Base-by-base conservation (phyloP, 257 asterid species). In the Gentiana straminea region DNA sequence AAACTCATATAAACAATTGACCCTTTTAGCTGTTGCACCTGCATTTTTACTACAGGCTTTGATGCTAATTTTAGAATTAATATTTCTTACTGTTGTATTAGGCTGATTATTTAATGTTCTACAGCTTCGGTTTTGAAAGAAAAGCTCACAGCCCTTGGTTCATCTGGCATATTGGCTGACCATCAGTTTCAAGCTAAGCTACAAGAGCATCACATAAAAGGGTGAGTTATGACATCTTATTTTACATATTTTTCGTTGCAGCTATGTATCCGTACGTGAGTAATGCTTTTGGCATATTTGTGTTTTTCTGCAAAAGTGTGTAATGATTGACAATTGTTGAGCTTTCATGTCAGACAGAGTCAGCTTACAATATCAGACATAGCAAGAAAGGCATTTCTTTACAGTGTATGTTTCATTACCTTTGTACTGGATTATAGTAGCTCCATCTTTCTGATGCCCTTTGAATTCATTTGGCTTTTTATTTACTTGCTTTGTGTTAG, bases 121-220 rank as follows among this genome's bases (percentile, higher is more conserved):
- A 55, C 95, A 92, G 99, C 94, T 9, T 85, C 99, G 59, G 86
- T 81, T 62, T 77, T 92, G 82, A 92, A 92, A 84, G 99, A 92
- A 79, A 92, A 92, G 68, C 97, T 92, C 55, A 80, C 94, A 24
- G 67, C 97, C 58, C 94, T 92, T 59, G 99, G 99, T 71, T 88
- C 99, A 68, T 88, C 97, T 70, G 99, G 99, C 70, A 77, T 92
- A 73, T 71, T 92, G 77, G 99, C 99, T 79, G 99, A 92, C 62
- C 97, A 92, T 74, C 99, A 92, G 71, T 90, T 92, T 79, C 96
- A 92, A 72, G 84, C 99, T 64, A 92, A 88, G 65, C 73, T 92
- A 62, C 99, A 92, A 80, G 97, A 92, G 61, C 95, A 85, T 75
- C 86, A 92, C 74, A 41, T 80, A 79, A 92, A 85, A 76, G 95